Evolutionary conservation across 2,329 filamentous ascomycete species (phyloP).

Genomic region (Alternaria infectoria): DNA sequence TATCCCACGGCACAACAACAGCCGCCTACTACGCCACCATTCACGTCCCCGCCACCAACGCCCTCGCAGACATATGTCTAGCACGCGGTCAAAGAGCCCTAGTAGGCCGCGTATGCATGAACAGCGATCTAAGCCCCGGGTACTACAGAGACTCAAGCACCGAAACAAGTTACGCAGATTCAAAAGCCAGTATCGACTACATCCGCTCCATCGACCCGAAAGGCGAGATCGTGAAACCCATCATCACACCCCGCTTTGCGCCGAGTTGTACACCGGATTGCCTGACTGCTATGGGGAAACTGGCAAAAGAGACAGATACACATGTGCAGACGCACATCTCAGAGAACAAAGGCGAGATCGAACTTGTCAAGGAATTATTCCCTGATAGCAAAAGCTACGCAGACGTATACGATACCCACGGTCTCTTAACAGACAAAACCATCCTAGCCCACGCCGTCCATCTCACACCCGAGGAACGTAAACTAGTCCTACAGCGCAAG

Average conservation of each 20-base stretch:
- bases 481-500: constrained; percentile 65
- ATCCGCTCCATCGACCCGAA: constrained; percentile 70
- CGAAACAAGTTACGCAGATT: constrained; percentile 63
- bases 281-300: constrained; percentile 67
- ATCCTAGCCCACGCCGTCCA: constrained; percentile 89
- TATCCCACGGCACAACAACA: constrained; percentile 90
- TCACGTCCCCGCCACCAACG: constrained; percentile 85
- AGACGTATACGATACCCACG: constrained; percentile 76
- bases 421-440: constrained; percentile 73
- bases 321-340: constrained; percentile 89
- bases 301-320: constrained; percentile 68
- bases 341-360: constrained; percentile 78
- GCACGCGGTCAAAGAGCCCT: constrained; percentile 83
- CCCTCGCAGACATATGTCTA: constrained; percentile 85
- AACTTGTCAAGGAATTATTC: constrained; percentile 75
- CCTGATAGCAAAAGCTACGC: constrained; percentile 68
- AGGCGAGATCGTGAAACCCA: constrained; percentile 71
- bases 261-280: constrained; percentile 60
- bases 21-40: constrained; percentile 95
- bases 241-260: constrained; percentile 75
- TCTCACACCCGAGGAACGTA: constrained; percentile 69
- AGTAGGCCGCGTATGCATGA: constrained; percentile 95
- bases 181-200: constrained; percentile 58
- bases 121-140: constrained; percentile 70
- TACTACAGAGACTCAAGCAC: constrained; percentile 80